These are phyloP conservation scores for Hymenoscyphus fraxineus DNA, from an alignment of 2,329 filamentous ascomycete genomes.

Conservation along the genomic window DNA sequence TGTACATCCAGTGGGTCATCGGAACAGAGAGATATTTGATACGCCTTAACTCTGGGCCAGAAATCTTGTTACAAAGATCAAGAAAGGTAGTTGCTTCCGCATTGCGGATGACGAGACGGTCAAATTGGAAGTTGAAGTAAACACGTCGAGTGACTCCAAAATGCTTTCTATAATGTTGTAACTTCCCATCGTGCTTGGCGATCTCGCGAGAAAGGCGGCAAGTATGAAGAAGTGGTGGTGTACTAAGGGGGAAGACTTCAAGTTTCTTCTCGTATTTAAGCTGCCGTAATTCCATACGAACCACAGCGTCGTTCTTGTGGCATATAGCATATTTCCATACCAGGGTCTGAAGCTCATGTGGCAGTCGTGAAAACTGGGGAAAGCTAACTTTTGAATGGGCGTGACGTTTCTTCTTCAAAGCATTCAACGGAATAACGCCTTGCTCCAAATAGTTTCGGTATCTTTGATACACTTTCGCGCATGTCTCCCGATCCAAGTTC, in stretches of 20 bases:
- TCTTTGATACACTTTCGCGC: background rate
- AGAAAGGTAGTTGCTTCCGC: slow-evolving; percentile 4
- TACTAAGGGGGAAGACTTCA: too few relatives aligned
- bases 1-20: slow-evolving; percentile 4
- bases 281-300: background rate
- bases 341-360: slow-evolving; percentile 8
- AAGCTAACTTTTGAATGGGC: background rate
- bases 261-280: background rate
- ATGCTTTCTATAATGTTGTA: background rate
- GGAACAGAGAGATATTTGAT: slow-evolving; percentile 9
- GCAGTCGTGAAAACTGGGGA: slow-evolving; percentile 4
- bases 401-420: background rate
- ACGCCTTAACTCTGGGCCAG: background rate
- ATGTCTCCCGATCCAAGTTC: slow-evolving; percentile 7
- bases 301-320: background rate
- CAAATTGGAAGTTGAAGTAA: slow-evolving; percentile 17
- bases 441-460: slow-evolving; percentile 1
- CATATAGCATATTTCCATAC: slow-evolving; percentile 12
- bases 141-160: background rate
- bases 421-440: slow-evolving; percentile 1
- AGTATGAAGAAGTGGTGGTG: background rate
- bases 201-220: background rate
- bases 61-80: background rate
- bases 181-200: background rate
- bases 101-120: slow-evolving; percentile 18